Evolutionary conservation across 2,329 filamentous ascomycete species (phyloP).

Genomic region (Fusarium begoniae): DNA sequence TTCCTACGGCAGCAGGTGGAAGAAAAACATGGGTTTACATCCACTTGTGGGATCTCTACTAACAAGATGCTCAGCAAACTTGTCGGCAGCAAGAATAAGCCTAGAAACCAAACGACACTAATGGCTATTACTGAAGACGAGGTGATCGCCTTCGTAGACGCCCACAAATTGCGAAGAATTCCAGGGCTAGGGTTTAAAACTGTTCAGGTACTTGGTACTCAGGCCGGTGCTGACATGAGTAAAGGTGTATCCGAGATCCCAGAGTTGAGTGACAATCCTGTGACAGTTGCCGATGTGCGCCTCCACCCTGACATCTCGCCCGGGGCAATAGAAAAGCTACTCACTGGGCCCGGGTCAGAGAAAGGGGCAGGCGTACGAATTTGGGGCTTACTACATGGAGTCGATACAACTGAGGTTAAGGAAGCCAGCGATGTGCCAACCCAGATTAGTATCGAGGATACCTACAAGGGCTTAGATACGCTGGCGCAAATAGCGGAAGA

Average conservation of each 20-base stretch:
- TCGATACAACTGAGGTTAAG: constrained; percentile 79
- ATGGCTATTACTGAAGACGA: constrained; percentile 69
- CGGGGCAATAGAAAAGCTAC: constrained; percentile 70
- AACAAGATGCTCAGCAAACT: constrained; percentile 89
- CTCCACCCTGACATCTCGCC: constrained; percentile 70
- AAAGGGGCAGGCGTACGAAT: constrained; percentile 76
- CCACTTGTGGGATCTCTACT: constrained; percentile 86
- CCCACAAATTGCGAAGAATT: constrained; percentile 79
- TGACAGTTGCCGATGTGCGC: constrained; percentile 75
- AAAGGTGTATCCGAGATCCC: constrained; percentile 44
- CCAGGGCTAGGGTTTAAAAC: constrained; percentile 86
- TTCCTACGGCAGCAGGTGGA: constrained; percentile 79
- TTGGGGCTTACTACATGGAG: constrained; percentile 83
- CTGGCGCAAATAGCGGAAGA: constrained; percentile 72
- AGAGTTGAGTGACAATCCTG: constrained; percentile 51
- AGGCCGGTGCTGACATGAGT: constrained; percentile 54
- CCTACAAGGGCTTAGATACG: constrained; percentile 77
- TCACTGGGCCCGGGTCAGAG: constrained; percentile 75
- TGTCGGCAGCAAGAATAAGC: constrained; percentile 85
- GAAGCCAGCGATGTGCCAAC: constrained; percentile 76
- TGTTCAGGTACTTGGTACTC: constrained; percentile 58
- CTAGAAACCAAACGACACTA: constrained; percentile 85
- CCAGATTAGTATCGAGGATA: constrained; percentile 96
- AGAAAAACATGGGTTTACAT: constrained; percentile 81
- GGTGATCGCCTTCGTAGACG: constrained; percentile 76